Evolutionary conservation across 225 moss, liverwort and hornwort species (phyloP), one percentile per base, ranked within the genome.

Genomic region (Neckera pumila): DNA sequence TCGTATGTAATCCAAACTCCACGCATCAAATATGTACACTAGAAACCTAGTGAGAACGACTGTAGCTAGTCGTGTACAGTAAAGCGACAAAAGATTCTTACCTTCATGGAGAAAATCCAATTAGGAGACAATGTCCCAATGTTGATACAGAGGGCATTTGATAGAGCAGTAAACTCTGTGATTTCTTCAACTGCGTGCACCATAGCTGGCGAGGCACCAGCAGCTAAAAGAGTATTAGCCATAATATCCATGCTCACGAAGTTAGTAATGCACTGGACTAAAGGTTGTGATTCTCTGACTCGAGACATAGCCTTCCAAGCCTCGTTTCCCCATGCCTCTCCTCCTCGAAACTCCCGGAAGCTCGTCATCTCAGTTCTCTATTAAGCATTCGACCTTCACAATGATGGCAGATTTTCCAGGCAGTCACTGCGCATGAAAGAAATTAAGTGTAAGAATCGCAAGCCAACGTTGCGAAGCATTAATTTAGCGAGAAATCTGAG

Each of bases 181-280:
- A 98, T 95, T 91, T 98, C 98, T 91, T 98, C 98, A 62, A 98
- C 94, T 4, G 97, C 98, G 64, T 98, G 98, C 72, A 98, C 95
- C 98, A 98, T 98, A 43, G 98, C 98, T 31, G 98, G 98, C 33
- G 95, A 95, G 65, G 98, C 98, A 66, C 98, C 98, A 5, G 94
- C 97, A 23, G 98, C 95, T 75, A 98, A 85, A 60, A 98, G 95
- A 5, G 98, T 94, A 87, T 98, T 98, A 23, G 98, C 98, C 98
- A 98, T 98, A 57, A 98, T 95, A 83, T 98, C 98, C 98, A 98
- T 98, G 85, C 97, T 97, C 64, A 98, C 98, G 86, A 95, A 98
- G 84, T 98, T 98, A 38, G 98, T 98, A 80, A 98, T 97, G 85
- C 98, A 98, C 81, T 98, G 98, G 42, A 98, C 91, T 54, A 98